These are phyloP conservation scores for Trichoderma sp. DNA, from an alignment of 2,329 filamentous ascomycete species.

Conservation along the genomic window DNA sequence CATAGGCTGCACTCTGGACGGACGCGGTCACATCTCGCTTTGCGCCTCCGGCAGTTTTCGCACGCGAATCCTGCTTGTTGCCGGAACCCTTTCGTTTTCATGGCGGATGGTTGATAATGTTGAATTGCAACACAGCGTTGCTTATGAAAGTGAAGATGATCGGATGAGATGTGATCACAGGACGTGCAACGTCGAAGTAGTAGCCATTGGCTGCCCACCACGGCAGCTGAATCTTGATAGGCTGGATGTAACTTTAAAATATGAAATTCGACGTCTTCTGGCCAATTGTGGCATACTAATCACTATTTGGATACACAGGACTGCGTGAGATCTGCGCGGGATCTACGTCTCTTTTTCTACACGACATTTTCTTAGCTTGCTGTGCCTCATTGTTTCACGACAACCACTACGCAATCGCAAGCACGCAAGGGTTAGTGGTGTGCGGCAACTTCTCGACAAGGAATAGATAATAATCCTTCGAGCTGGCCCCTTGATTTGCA, in stretches of 20 bases:
- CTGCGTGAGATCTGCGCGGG: background rate
- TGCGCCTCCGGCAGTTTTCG: background rate
- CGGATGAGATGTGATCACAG: background rate
- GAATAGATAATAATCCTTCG: background rate
- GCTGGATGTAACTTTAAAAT: background rate
- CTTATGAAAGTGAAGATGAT: background rate
- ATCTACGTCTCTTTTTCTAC: background rate
- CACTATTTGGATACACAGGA: background rate
- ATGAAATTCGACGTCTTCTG: background rate
- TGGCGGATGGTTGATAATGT: background rate
- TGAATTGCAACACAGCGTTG: background rate
- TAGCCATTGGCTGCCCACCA: background rate
- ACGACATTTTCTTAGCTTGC: background rate
- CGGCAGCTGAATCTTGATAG: background rate
- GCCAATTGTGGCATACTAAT: background rate
- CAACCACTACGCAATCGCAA: background rate
- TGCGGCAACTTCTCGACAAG: background rate
- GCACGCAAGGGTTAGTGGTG: background rate
- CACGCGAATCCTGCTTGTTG: background rate
- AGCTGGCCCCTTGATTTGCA: background rate
- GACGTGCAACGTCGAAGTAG: background rate
- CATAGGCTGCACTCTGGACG: background rate
- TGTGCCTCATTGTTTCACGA: background rate
- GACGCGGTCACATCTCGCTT: background rate
- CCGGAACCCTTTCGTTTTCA: background rate